Evolutionary conservation across 805 yeast genomes (phyloP), one percentile per base, ranked within the genome.

Genomic region (Spencermartinsiella europaea): DNA sequence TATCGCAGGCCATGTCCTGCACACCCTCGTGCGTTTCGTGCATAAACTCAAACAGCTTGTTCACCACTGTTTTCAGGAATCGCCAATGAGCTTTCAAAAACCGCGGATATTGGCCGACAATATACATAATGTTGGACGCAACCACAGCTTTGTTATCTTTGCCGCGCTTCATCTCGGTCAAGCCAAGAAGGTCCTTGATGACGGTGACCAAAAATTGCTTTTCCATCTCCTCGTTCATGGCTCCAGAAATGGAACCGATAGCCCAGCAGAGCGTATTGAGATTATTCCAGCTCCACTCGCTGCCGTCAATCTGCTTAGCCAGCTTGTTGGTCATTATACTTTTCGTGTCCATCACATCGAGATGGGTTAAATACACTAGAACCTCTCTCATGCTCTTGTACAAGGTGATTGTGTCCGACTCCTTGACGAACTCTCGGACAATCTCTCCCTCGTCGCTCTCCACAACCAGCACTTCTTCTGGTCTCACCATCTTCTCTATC

Each of bases 11-110:
- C 99, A 93, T 93, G 68, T 93, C 99, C 71, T 93, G 99, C 51
- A 93, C 99, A 72, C 99, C 99, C 68, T 91, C 99, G 68, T 93
- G 99, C n/a, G 97, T 89, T 74, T 93, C 99, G 71, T 93, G 98
- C 99, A 93, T 93, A 62, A 93, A 93, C 67, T 93, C 99, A 67
- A 93, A 93, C 59, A 93, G 75, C 67, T 93, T 93, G 69, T 87
- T 83, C 50, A 93, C 91, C 38, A 93, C 99, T 0, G 98, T 93
- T 66, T 90, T 91, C 64, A 93, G 71, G 60, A 93, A 93, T 66
- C 86, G 89, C 99, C 99, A 93, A 65, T 93, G 99, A 5, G 98
- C 98, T 60, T 90, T 90, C 63, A 93, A 74, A 62, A 93, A 93
- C 64, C 99, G 76, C 45, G 99, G 99, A 64, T 93, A 93, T 70